A percentile compares a stretch with the other conserved stretches of the same genome.
Conservation (phyloP, 495 filamentous ascomycete species). For the Penicillium paradoxum region DNA sequence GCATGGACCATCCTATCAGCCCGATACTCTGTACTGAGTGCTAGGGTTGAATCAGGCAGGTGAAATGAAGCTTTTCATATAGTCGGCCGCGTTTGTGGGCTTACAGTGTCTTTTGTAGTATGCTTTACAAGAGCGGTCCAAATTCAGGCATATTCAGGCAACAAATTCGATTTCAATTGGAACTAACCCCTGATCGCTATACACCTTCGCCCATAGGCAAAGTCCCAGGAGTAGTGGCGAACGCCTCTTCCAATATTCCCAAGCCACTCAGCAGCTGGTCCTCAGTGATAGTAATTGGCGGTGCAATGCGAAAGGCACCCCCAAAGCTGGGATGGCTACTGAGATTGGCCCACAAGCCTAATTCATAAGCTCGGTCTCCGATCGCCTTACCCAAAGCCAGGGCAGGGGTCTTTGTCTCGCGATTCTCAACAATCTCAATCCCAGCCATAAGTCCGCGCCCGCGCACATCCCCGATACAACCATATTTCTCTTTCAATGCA, state of each 20-base stretch:
- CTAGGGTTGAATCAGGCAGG: no score
- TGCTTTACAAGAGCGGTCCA: no score
- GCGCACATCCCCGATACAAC: conserved; percentile 11
- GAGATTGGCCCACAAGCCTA: conserved; percentile 19
- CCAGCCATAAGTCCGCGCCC: conserved; percentile 15
- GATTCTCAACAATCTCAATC: conserved; percentile 10
- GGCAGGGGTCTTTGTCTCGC: conserved; percentile 8
- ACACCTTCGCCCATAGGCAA: no score
- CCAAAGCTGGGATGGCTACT: conserved; percentile 17
- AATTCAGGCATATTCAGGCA: no score
- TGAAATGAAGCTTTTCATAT: no score
- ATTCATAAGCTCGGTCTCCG: conserved; percentile 15
- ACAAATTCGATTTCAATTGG: no score
- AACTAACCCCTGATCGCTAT: no score
- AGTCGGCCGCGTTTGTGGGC: no score
- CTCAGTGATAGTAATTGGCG: conserved; percentile 12
- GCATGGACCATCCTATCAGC: no score
- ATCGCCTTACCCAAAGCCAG: conserved; percentile 8
- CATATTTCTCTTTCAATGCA: conserved; percentile 8
- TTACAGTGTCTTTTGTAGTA: no score
- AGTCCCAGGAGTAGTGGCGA: conserved; percentile 11
- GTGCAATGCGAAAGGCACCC: conserved; percentile 11
- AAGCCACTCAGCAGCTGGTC: conserved; percentile 7
- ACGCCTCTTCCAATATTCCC: conserved; percentile 11
- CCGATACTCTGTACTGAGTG: no score